Evolutionary conservation across 495 filamentous ascomycete species (phyloP).

Genomic region (Parathielavia hyrcaniae): DNA sequence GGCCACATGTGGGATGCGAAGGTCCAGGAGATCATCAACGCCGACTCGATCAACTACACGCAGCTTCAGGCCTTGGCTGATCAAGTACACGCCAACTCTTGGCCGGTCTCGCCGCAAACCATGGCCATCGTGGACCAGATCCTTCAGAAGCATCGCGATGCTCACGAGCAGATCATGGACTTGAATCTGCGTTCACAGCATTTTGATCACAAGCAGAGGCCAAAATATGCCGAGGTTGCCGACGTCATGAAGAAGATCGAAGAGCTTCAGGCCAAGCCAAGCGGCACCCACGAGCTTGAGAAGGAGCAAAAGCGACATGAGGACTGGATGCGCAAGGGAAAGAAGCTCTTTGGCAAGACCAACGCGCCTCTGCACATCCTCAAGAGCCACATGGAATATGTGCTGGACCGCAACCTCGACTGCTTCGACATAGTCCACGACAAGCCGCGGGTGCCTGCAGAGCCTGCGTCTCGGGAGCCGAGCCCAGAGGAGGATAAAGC

Average conservation of each 20-base stretch:
- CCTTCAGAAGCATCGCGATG: conserved; percentile 91
- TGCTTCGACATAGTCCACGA: conserved; percentile 88
- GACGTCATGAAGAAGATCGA: conserved; percentile 82
- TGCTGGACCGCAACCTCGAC: conserved; percentile 75
- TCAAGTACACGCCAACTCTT: conserved; percentile 60
- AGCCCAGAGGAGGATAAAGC: conserved; percentile 58
- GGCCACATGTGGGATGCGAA: conserved; percentile 90
- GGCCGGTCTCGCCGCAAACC: conserved; percentile 79
- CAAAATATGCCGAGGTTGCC: conserved; percentile 83
- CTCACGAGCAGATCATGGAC: conserved; percentile 75
- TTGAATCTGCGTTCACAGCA: conserved; percentile 72
- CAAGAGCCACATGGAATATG: conserved; percentile 88
- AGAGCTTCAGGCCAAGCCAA: conserved; percentile 84
- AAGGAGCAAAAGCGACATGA: conserved; percentile 93
- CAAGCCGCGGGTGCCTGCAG: conserved; percentile 79
- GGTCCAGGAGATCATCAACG: conserved; percentile 86
- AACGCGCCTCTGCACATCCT: conserved; percentile 96
- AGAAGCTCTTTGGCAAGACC: conserved; percentile 97
- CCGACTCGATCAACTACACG: conserved; percentile 83
- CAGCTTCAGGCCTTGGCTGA: conserved; percentile 86
- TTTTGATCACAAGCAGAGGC: conserved; percentile 67
- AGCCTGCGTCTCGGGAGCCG: conserved; percentile 81
- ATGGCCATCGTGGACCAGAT: conserved; percentile 82
- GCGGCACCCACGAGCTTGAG: conserved; percentile 85
- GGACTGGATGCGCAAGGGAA: conserved; percentile 98